Conservation (phyloP, 1,284 basidiomycete genomes). For the Ganoderma lingzhi region DNA sequence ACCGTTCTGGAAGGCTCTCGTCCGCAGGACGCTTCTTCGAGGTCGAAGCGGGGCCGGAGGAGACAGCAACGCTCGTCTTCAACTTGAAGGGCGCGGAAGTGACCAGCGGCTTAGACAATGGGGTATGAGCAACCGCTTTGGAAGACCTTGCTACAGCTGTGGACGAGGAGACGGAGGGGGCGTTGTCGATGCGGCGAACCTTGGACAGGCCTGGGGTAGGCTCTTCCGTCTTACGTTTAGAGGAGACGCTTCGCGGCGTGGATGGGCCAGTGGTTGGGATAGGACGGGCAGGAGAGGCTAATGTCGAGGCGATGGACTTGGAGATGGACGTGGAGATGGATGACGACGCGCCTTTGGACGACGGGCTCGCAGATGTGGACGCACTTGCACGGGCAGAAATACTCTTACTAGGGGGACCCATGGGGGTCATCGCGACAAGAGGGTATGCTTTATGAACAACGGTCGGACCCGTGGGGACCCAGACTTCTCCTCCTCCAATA, state of each 20-base stretch:
- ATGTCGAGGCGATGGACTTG: not conserved
- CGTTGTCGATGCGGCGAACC: not conserved
- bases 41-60: not conserved
- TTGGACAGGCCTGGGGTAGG: not conserved
- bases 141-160: not conserved
- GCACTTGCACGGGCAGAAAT: not conserved
- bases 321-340: not conserved
- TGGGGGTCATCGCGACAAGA: conserved; percentile 7
- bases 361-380: not conserved
- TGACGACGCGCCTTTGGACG: not conserved
- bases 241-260: not conserved
- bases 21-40: conserved; percentile 3
- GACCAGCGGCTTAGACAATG: not conserved
- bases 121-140: not conserved
- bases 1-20: not conserved
- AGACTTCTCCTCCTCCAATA: conserved; percentile 4
- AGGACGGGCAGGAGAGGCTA: not conserved
- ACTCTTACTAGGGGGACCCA: not conserved
- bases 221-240: not conserved
- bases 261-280: not conserved
- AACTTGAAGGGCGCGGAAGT: not conserved
- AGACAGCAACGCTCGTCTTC: not conserved
- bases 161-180: not conserved
- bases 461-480: not conserved
- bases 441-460: conserved; percentile 6